Conservation (phyloP, 2,329 filamentous ascomycete genomes). For the Epichloe coenophiala region DNA sequence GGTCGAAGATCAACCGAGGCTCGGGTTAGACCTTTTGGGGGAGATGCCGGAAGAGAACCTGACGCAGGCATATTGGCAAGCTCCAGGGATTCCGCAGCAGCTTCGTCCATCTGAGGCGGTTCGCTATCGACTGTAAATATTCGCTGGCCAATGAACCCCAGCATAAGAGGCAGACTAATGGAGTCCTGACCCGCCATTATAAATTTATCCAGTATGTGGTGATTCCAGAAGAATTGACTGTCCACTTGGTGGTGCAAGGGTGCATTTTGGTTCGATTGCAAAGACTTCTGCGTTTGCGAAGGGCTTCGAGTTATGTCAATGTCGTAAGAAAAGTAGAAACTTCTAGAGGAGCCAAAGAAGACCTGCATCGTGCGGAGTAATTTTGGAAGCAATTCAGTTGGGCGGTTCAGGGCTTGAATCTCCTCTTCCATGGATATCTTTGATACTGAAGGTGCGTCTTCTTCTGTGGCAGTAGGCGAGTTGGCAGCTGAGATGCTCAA, state of each 20-base stretch:
- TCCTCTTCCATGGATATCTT: slow-evolving; percentile 29
- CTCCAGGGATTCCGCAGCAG: slow-evolving; percentile 32
- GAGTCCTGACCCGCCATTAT: slow-evolving; percentile 57
- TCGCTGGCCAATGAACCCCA: slow-evolving; percentile 85
- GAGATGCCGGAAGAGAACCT: slow-evolving; percentile 12
- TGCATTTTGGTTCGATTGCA: slow-evolving; percentile 10
- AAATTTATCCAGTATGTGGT: slow-evolving; percentile 59
- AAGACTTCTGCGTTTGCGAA: slow-evolving; percentile 21
- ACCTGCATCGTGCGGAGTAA: slow-evolving; percentile 72
- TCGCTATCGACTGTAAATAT: slow-evolving; percentile 60
- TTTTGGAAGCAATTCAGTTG: slow-evolving; percentile 58
- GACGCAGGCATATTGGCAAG: slow-evolving; percentile 24
- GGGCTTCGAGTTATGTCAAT: slow-evolving; percentile 70
- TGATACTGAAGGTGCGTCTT: slow-evolving; percentile 7
- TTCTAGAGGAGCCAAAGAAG: slow-evolving; percentile 66
- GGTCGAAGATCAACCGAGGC: slow-evolving; percentile 28
- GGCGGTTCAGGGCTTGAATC: slow-evolving; percentile 10
- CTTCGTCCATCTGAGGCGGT: slow-evolving; percentile 39
- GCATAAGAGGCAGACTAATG: slow-evolving; percentile 70
- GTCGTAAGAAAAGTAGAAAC: slow-evolving; percentile 94
- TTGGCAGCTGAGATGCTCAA: slow-evolving; percentile 34
- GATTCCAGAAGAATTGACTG: slow-evolving; percentile 83
- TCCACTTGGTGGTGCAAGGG: slow-evolving; percentile 64
- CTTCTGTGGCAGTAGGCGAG: slow-evolving; percentile 9
- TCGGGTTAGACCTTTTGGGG: slow-evolving; percentile 12